Evolutionary conservation across 2,329 filamentous ascomycete species (phyloP).

Genomic region (Gyromitra esculenta): DNA sequence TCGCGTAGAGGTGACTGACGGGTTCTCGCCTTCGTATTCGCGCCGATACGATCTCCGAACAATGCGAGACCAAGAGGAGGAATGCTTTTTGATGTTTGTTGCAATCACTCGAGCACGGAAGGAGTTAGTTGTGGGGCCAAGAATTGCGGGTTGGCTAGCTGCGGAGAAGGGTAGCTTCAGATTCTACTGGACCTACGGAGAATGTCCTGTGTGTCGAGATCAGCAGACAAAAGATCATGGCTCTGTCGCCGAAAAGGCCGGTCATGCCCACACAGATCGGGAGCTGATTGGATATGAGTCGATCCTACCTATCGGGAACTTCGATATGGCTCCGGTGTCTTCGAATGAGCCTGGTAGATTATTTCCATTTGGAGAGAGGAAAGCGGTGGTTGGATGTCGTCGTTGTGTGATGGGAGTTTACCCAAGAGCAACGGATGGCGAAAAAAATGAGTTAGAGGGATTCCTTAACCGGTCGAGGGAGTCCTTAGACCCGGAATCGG

Average conservation of each 20-base stretch:
- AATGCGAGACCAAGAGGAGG: not conserved
- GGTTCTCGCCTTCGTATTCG: slow-evolving; percentile 38
- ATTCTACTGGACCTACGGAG: not conserved
- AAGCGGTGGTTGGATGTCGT: slow-evolving; percentile 26
- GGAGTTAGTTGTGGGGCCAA: slow-evolving; percentile 14
- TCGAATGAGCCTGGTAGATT: not conserved
- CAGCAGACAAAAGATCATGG: no score
- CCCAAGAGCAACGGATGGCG: not conserved
- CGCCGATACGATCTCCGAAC: not conserved
- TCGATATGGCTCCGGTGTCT: not conserved
- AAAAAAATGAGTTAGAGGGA: not conserved
- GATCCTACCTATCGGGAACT: not conserved
- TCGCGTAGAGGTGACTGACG: slow-evolving; percentile 51
- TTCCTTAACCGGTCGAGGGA: not conserved
- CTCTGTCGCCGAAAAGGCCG: not conserved
- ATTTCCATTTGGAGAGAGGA: slow-evolving; percentile 11
- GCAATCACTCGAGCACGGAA: slow-evolving; percentile 42
- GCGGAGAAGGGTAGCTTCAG: slow-evolving; percentile 26
- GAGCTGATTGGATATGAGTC: slow-evolving; percentile 18
- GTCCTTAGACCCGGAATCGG: not conserved
- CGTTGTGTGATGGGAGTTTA: slow-evolving; percentile 5
- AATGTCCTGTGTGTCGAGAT: not conserved
- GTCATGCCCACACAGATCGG: not conserved
- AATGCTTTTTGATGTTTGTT: slow-evolving; percentile 31
- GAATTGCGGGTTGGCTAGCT: not conserved